These are phyloP conservation scores for Podospora appendiculata DNA, from an alignment of 495 filamentous ascomycete species.

Conservation along the genomic window DNA sequence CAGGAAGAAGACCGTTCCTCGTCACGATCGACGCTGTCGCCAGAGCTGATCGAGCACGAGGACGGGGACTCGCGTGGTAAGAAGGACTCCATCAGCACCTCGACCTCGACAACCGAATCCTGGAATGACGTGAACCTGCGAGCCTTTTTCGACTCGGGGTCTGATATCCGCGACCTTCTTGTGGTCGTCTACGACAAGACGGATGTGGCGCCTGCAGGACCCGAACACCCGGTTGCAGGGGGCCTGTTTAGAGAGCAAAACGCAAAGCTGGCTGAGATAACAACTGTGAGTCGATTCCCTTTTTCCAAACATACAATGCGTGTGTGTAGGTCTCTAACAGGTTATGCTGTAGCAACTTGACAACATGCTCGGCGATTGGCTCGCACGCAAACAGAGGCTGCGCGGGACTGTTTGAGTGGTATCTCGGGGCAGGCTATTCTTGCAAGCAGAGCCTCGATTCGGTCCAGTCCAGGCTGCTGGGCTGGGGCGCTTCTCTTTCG, in stretches of 20 bases:
- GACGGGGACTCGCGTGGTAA: slow-evolving; percentile 26
- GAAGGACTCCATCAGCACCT: slow-evolving; percentile 36
- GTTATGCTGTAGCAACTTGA: slow-evolving; percentile 54
- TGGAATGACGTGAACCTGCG: slow-evolving; percentile 85
- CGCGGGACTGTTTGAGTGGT: slow-evolving; percentile 29
- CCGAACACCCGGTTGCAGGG: slow-evolving; percentile 77
- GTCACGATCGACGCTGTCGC: slow-evolving; percentile 58
- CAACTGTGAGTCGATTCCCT: slow-evolving; percentile 44
- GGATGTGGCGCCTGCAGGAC: slow-evolving; percentile 63
- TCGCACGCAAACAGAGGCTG: slow-evolving; percentile 55
- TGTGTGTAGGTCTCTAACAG: slow-evolving; percentile 15
- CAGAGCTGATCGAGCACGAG: slow-evolving; percentile 52
- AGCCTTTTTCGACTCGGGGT: slow-evolving; percentile 84
- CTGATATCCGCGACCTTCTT: slow-evolving; percentile 85
- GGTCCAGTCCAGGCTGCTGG: background rate
- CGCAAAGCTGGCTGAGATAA: slow-evolving; percentile 71
- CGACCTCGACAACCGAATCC: slow-evolving; percentile 36
- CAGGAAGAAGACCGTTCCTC: slow-evolving; percentile 56
- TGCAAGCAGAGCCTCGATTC: background rate
- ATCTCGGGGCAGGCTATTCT: background rate
- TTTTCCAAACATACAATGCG: background rate
- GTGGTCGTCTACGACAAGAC: slow-evolving; percentile 87
- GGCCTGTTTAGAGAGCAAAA: slow-evolving; percentile 80
- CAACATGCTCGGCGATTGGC: slow-evolving; percentile 76
- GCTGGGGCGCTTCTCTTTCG: background rate